Percentiles rank a stretch among this genome's conserved stretches.
These are phyloP conservation scores for Blastocystis sp. DNA, from an alignment of 352 stramenopile species.

Conservation along the genomic window DNA sequence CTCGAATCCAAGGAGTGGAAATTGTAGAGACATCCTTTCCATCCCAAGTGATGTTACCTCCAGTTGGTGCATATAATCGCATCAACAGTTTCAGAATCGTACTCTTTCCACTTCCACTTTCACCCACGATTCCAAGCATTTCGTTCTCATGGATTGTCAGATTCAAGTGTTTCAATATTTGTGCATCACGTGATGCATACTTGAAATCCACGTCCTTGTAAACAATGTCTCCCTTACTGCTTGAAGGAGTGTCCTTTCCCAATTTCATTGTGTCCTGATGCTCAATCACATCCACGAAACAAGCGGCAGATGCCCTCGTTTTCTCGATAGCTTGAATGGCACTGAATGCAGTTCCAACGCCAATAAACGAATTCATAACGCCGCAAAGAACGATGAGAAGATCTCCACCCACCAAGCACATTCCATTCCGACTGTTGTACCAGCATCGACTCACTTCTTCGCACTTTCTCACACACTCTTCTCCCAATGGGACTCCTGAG, in stretches of 20 bases:
- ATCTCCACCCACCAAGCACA: constrained; percentile 71
- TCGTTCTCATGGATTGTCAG: not conserved
- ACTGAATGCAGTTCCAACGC: constrained; percentile 71
- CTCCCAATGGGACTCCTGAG: not conserved
- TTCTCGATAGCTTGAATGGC: constrained; percentile 68
- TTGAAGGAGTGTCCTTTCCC: not conserved
- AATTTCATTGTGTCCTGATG: constrained; percentile 30
- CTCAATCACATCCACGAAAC: constrained; percentile 49
- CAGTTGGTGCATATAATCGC: not conserved
- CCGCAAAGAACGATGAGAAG: constrained; percentile 74
- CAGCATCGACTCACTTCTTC: not conserved
- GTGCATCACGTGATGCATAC: constrained; percentile 65
- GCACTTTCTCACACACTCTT: not conserved
- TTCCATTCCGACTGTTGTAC: not conserved
- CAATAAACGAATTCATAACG: constrained; percentile 74
- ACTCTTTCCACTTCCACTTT: not conserved
- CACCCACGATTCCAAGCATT: not conserved
- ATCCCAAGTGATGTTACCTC: not conserved
- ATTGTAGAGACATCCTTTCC: not conserved
- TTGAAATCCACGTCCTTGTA: constrained; percentile 67
- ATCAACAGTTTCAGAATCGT: not conserved
- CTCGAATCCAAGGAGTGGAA: not conserved
- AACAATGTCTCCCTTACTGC: constrained; percentile 64
- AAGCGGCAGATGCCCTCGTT: not conserved
- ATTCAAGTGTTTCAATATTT: constrained; percentile 62